phyloP scores from a whole-genome alignment of 2,329 filamentous ascomycete species.

The Colletotrichum theobromicola region DNA sequence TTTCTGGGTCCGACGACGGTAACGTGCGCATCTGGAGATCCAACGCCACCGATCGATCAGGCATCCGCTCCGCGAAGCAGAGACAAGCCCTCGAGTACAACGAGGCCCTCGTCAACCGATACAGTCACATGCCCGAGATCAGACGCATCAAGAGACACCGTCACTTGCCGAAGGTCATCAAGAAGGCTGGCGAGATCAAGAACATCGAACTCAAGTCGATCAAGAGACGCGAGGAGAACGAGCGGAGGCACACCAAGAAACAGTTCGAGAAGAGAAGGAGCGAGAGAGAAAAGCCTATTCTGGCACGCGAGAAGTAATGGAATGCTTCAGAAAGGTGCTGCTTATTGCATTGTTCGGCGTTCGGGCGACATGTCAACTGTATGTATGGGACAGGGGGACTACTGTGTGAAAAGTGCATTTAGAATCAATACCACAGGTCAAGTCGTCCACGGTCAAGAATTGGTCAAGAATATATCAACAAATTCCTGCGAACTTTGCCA shows the following conservation, averaged over 20 bases:
- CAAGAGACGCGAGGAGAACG: slow-evolving; percentile 92
- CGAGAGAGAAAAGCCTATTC: slow-evolving; percentile 92
- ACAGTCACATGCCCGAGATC: slow-evolving; percentile 96
- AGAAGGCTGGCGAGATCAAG: slow-evolving; percentile 98
- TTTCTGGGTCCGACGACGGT: slow-evolving; percentile 92
- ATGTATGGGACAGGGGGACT: slow-evolving; percentile 1
- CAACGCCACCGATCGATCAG: slow-evolving; percentile 81
- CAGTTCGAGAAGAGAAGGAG: slow-evolving; percentile 74
- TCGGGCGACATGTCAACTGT: slow-evolving; percentile 11
- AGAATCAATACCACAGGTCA: slow-evolving; percentile 3
- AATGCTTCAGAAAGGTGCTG: neutral
- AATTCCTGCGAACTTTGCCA: neutral
- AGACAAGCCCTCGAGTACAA: slow-evolving; percentile 93
- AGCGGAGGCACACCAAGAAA: slow-evolving; percentile 88
- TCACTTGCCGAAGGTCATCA: slow-evolving; percentile 89
- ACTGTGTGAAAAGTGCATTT: slow-evolving; percentile 16
- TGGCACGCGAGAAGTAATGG: slow-evolving; percentile 65
- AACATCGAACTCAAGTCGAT: slow-evolving; percentile 83
- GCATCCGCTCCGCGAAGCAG: slow-evolving; percentile 84
- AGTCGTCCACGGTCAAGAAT: neutral
- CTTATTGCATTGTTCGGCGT: slow-evolving; percentile 24
- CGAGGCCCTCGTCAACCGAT: slow-evolving; percentile 80
- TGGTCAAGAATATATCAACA: neutral
- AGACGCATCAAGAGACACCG: slow-evolving; percentile 88
- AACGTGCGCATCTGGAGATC: slow-evolving; percentile 88